Evolutionary conservation across 805 yeast genomes (phyloP), one percentile per base, ranked within the genome.

Genomic region (Kazachstania kunashirensis): DNA sequence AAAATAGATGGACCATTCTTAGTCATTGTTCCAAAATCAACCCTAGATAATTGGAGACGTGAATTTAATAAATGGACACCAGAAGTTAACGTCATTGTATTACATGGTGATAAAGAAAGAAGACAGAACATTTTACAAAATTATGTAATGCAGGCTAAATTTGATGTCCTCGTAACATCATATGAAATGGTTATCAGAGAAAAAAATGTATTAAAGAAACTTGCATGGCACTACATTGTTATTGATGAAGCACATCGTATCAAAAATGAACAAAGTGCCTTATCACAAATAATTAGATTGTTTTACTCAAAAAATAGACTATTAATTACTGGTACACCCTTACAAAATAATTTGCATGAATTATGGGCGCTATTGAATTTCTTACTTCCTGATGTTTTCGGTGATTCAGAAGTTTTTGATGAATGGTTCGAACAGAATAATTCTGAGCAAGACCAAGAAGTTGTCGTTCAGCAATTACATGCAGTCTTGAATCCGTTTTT

Each of bases 221-320:
- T 89, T 40, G 78, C 81, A 34, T 89, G 97, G 97, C 88, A 88
- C 61, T 89, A 89, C 57, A 78, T 92, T 38, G 71, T 92, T 15
- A 84, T 89, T 36, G 98, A 89, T 63, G 96, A 88, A 61, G 97
- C 97, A 2, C 98, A 89, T 59, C 75, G 97, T 56, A 89, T 89
- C 56, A 89, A 89, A 55, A 92, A 92, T 57, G 97, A 92, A 54
- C 94, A 84, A 52, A 79, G 94, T 46, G 79, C 92, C 26, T 66
- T 89, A 34, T 85, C 96, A 2, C 96, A 89, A 59, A 88, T 92
- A 45, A 88, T 92, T 41, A 73, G 97, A 45, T 60, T 86, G 18
- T 86, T 89, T 55, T 82, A 83, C 55, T 84, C 96, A 13, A 75
- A 78, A 40, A 84, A 84, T 56, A 68, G 98, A 42, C 62, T 89